Conservation (phyloP, 495 filamentous ascomycete genomes). For the Penicillium ochrochloron region DNA sequence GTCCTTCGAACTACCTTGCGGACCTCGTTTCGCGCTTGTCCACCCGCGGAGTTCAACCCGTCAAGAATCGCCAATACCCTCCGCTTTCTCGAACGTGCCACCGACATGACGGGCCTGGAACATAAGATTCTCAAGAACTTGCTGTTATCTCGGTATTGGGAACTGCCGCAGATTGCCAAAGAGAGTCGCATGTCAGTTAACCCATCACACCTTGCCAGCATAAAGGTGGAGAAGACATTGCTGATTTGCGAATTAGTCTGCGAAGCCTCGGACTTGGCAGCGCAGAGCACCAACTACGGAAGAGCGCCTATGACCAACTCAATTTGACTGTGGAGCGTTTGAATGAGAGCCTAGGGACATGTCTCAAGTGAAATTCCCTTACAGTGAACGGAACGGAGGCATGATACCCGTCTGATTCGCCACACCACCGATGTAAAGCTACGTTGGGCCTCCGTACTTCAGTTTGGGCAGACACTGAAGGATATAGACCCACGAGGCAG, state of each 20-base stretch:
- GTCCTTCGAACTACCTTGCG: slow-evolving; percentile 67
- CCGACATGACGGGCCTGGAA: slow-evolving; percentile 69
- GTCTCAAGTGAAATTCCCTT: slow-evolving; percentile 56
- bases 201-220: slow-evolving; percentile 1
- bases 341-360: slow-evolving; percentile 72
- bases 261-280: slow-evolving; percentile 37
- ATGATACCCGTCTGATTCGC: slow-evolving; percentile 27
- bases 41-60: slow-evolving; percentile 57
- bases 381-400: neutral
- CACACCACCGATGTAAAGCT: slow-evolving; percentile 19
- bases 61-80: slow-evolving; percentile 72
- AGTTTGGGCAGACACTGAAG: slow-evolving; percentile 31
- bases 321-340: slow-evolving; percentile 70
- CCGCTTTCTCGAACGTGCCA: slow-evolving; percentile 74
- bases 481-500: slow-evolving; percentile 19
- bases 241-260: slow-evolving; percentile 37
- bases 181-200: slow-evolving; percentile 44
- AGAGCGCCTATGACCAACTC: slow-evolving; percentile 58
- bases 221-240: slow-evolving; percentile 9
- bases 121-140: slow-evolving; percentile 81
- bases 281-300: slow-evolving; percentile 34
- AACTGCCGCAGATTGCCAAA: slow-evolving; percentile 43
- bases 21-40: slow-evolving; percentile 67
- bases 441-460: slow-evolving; percentile 31
- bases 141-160: slow-evolving; percentile 64